Percentiles rank a stretch among this genome's conserved stretches.
Evolutionary conservation across 108 stramenopile genomes (phyloP).

Genomic region (Fragilaria crotonensis): DNA sequence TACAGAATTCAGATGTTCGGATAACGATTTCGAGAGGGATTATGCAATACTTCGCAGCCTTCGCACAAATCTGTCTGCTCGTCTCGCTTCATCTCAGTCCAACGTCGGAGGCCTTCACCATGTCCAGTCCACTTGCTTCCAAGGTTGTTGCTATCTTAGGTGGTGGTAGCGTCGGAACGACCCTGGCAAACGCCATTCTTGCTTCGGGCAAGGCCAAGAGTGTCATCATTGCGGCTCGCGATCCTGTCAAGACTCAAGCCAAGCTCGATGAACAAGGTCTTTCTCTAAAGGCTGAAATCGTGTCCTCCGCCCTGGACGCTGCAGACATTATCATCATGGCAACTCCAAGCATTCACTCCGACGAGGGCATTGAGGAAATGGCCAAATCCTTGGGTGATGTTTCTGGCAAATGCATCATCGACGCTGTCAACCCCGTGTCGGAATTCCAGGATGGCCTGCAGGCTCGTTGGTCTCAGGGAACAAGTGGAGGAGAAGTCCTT

Average conservation of each 20-base stretch:
- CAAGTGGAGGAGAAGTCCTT: constrained; percentile 26
- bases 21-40: no score
- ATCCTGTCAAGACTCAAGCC: constrained; percentile 11
- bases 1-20: no score
- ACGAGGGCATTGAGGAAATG: constrained; percentile 16
- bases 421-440: constrained; percentile 25
- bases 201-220: constrained; percentile 2
- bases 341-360: constrained; percentile 9
- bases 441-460: constrained; percentile 22
- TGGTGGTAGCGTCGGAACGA: constrained; percentile 19
- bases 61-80: no score
- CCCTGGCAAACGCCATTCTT: constrained; percentile 11
- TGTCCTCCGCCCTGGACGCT: constrained; percentile 1
- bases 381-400: constrained; percentile 17
- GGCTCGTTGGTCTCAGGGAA: constrained; percentile 17
- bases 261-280: constrained; percentile 6
- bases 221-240: constrained; percentile 20
- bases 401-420: constrained; percentile 20
- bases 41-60: no score
- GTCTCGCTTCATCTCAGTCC: no score
- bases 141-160: constrained; percentile 20
- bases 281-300: constrained; percentile 2
- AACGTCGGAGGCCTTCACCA: no score
- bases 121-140: no score
- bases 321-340: constrained; percentile 16